These are phyloP conservation scores for Nepenthes gracilis DNA, from an alignment of 148 eudicot species.

Conservation along the genomic window DNA sequence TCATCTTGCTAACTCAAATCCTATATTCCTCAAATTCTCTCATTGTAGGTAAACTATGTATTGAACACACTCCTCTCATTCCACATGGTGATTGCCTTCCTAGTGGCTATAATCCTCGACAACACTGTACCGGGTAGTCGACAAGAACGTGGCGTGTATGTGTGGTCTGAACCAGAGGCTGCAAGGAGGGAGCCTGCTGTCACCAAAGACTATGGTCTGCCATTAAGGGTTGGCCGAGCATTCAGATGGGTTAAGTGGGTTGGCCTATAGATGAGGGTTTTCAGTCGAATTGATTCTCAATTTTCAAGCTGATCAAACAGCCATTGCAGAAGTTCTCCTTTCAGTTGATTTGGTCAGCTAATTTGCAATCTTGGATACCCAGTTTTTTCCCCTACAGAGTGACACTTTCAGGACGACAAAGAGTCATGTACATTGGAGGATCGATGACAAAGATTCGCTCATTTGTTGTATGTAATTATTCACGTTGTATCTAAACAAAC, in stretches of 20 bases:
- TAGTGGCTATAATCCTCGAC: conserved; percentile 73
- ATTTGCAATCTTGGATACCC: too few species aligned
- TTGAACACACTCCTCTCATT: conserved; percentile 75
- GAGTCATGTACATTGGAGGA: too few species aligned
- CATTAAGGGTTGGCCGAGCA: conserved; percentile 67
- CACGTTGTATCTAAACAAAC: too few species aligned
- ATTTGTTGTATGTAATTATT: too few species aligned
- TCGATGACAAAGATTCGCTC: too few species aligned
- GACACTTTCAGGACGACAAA: too few species aligned
- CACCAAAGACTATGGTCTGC: conserved; percentile 72
- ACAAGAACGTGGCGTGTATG: conserved; percentile 90
- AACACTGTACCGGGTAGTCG: conserved; percentile 90
- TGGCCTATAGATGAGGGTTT: conserved; percentile 31
- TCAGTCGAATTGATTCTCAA: too few species aligned
- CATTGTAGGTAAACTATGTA: conserved; percentile 77
- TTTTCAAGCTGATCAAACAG: too few species aligned
- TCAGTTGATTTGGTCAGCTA: too few species aligned
- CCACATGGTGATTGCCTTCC: conserved; percentile 93
- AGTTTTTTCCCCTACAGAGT: too few species aligned
- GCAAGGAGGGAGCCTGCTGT: conserved; percentile 90
- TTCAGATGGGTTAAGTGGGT: conserved; percentile 99
- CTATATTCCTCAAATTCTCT: neutral
- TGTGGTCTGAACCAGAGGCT: conserved; percentile 88
- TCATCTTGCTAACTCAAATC: neutral
- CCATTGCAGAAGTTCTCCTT: too few species aligned